Evolutionary conservation across 78 protist species (phyloP).

Genomic region (Bigelowiella natans): DNA sequence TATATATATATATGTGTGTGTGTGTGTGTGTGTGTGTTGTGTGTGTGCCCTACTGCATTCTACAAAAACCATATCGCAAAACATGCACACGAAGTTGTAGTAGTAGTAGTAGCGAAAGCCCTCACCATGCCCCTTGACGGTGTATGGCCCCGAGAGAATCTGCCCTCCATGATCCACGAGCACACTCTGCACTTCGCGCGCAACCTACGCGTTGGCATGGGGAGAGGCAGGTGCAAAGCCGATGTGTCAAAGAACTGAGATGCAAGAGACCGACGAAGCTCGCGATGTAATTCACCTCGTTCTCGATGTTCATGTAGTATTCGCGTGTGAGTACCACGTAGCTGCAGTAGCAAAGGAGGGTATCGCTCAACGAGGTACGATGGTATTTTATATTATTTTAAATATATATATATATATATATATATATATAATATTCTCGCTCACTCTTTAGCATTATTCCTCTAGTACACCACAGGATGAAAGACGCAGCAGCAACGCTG

Average conservation of each 20-base stretch:
- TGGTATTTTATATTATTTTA: too few relatives aligned
- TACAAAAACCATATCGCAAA: background rate
- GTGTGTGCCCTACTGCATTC: background rate
- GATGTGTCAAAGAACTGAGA: background rate
- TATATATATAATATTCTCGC: background rate
- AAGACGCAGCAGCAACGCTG: too few relatives aligned
- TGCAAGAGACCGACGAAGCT: background rate
- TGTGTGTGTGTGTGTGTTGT: background rate
- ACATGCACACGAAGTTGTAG: background rate
- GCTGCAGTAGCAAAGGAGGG: too few relatives aligned
- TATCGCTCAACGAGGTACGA: too few relatives aligned
- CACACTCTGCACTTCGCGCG: background rate
- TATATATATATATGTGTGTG: background rate
- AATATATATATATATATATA: background rate
- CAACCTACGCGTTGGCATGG: background rate
- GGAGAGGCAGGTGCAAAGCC: background rate
- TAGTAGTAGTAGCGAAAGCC: background rate
- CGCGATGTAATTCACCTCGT: too few relatives aligned
- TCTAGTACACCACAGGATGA: too few relatives aligned
- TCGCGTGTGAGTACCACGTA: background rate
- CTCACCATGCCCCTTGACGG: background rate
- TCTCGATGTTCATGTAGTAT: background rate
- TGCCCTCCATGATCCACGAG: background rate
- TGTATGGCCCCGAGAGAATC: background rate
- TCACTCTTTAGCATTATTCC: too few relatives aligned